Base-by-base conservation (phyloP, 2,329 filamentous ascomycete genomes). In the Aspergillus felis region DNA sequence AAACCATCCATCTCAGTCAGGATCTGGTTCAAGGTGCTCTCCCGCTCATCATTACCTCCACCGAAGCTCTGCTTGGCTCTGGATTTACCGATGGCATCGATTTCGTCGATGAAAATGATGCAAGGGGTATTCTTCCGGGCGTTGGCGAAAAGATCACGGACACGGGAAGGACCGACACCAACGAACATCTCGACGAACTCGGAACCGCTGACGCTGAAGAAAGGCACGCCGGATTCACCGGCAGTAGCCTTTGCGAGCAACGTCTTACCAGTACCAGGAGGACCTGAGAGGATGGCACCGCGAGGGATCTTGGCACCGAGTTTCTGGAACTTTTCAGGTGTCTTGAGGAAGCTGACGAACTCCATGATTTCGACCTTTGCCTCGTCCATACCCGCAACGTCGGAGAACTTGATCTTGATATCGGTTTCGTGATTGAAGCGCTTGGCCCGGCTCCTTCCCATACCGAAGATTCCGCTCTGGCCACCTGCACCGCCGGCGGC, bases 121-220 rank as follows among this genome's bases (percentile, higher is more conserved):
- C 94, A 99, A 3, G 94, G 94, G 0, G 94, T 90, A 76, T 91
- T 96, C 81, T 97, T 97, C 57, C 94, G 87, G 20, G 94, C 94
- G 66, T 91, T 96, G 57, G 91, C 87, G 70, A 99, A 99, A 53
- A 99, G 80, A 75, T 99, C 94, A 67, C 94, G 87, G 52, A 99
- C 94, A 76, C 94, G 86, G 29, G 93, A 97, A 22, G 94, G 91
- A 76, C 94, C 94, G 59, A 99, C 94, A 85, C 94, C 94, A 53
- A 99, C 94, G 72, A 99, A 99, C 93, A 99, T 99, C 78, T 99
- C 94, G 32, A 99, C 93, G 71, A 99, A 99, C 74, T 99, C 94
- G 51, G 94, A 99, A 72, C 94, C 94, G 74, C 92, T 97, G 67
- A 99, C 94, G 69, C 91, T 96, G 83, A 92, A 99, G 83, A 99